Conservation (phyloP, 257 asterid genomes). For the Solanum clarkiae region DNA sequence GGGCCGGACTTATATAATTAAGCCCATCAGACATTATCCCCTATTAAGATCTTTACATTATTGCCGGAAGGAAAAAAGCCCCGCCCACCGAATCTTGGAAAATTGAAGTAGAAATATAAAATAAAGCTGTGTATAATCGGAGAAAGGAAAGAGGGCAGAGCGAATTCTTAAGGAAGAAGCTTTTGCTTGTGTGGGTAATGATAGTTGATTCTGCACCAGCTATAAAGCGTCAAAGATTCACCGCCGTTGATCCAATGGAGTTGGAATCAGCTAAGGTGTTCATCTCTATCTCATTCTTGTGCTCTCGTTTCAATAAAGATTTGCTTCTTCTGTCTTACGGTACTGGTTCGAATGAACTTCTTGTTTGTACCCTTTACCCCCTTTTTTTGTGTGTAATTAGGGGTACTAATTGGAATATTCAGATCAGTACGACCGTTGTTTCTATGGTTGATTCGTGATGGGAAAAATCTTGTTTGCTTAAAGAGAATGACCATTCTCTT, state of each 20-base stretch:
- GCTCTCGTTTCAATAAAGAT: neutral
- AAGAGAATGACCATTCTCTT: neutral
- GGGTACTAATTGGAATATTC: neutral
- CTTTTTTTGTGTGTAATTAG: neutral
- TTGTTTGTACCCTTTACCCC: neutral
- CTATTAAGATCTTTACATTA: neutral
- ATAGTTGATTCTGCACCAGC: constrained; percentile 40
- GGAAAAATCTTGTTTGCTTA: neutral
- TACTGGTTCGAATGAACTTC: neutral
- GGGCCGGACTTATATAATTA: neutral
- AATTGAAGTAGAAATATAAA: neutral
- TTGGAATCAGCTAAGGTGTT: constrained; percentile 55
- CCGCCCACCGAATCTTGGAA: neutral
- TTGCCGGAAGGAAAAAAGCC: too few species aligned
- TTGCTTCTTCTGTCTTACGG: neutral
- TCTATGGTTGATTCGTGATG: neutral
- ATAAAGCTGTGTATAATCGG: neutral
- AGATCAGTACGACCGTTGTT: neutral
- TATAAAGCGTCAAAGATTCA: constrained; percentile 52
- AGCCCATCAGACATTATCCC: neutral
- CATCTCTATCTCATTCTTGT: neutral
- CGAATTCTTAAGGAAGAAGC: neutral
- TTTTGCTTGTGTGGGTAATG: constrained; percentile 33
- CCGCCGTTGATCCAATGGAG: constrained; percentile 53
- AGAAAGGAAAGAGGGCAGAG: neutral